These are phyloP conservation scores for Talaromyces sp. DNA, from an alignment of 2,329 filamentous ascomycete species.

Conservation along the genomic window DNA sequence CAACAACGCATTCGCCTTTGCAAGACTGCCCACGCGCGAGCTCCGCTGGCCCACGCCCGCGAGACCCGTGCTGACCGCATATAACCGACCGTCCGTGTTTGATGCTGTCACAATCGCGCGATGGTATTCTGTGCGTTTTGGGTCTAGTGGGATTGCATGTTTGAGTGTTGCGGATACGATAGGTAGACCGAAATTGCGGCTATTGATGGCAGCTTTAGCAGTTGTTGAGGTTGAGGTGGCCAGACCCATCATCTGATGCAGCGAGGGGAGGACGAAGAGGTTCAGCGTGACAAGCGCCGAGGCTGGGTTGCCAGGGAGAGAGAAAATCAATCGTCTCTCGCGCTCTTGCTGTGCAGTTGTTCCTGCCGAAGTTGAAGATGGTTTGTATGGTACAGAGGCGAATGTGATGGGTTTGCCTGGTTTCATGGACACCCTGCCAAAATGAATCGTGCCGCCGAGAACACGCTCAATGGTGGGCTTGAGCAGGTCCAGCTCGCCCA, in stretches of 20 bases:
- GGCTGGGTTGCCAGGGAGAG: conserved; percentile 88
- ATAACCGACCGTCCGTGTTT: conserved; percentile 59
- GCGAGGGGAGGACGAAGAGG: conserved; percentile 82
- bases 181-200: conserved; percentile 62
- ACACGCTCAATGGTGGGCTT: conserved; percentile 92
- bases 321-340: conserved; percentile 70
- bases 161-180: conserved; percentile 65
- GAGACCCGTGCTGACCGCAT: conserved; percentile 77
- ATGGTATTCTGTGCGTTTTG: conserved; percentile 79
- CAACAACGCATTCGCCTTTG: conserved; percentile 80
- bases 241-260: conserved; percentile 72
- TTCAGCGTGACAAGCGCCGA: conserved; percentile 90
- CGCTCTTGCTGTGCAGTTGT: conserved; percentile 50
- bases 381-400: conserved; percentile 70
- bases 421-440: conserved; percentile 95
- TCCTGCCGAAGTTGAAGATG: conserved; percentile 32
- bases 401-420: conserved; percentile 97
- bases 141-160: conserved; percentile 70
- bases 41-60: conserved; percentile 62
- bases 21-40: conserved; percentile 81
- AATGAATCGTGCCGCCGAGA: conserved; percentile 89
- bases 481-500: conserved; percentile 94
- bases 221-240: conserved; percentile 11
- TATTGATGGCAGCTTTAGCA: conserved; percentile 29
- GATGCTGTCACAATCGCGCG: conserved; percentile 67